Base-by-base conservation (phyloP, 306 rosid genomes). In the Leucaena leucocephala region DNA sequence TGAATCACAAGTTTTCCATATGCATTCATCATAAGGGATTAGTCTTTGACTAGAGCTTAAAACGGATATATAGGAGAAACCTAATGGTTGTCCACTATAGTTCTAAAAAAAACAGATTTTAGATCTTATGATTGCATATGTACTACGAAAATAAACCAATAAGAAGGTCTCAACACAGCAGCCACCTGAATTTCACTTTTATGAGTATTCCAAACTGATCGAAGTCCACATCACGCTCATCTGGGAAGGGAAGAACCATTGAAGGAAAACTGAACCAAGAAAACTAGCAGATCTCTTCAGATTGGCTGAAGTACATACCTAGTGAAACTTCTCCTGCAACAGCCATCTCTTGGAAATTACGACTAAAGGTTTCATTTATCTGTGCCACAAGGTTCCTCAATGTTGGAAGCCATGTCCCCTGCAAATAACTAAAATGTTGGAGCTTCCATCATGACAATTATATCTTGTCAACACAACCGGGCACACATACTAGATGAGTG, bases 141-240 rank as follows among this genome's bases (percentile, higher is more conserved):
- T 61, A 22, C 62, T 36, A 38, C 39, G 13, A 43, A 69, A 64
- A 19, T 7, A 54, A 80, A 63, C 5, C 0, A 21, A 27, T 27
- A 27, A 27, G 27, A 52, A 76, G 39, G 72, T 65, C 44, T 48
- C 36, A 68, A 48, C 74, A 62, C 72, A 45, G 57, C 70, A 65
- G 69, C 85, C 85, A 95, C 98, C 98, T 95, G 91, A 95, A 95
- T 86, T 95, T 95, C 39, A 95, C 98, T 91, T 95, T 95, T 82
- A 92, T 90, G 27, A 83, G 89, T 87, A 95, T 91, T 58, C 98
- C 98, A 87, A 62, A 95, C 81, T 85, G 92, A 84, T 90, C 93
- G 8, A 91, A 95, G 87, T 95, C 93, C 83, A 84, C 83, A 55
- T 83, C 97, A 72, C 84, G 97, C 85, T 95, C 98, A 84, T 95